Conservation (phyloP, 129 eudicot genomes). For the Chrysanthemum lavandulifolium region DNA sequence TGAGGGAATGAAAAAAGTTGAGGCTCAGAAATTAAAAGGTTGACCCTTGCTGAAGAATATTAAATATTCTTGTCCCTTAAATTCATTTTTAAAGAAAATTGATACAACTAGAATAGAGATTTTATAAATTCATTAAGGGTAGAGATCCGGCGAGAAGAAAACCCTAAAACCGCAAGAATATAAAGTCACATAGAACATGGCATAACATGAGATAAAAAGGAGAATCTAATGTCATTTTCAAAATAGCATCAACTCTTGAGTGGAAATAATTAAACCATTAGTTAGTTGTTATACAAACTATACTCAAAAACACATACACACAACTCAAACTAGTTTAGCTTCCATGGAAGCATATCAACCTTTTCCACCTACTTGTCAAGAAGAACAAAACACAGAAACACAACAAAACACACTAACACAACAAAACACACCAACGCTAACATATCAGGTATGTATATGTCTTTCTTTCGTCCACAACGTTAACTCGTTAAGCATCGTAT, state of each 20-base stretch:
- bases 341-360: conserved; percentile 21
- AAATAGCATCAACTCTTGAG: conserved; percentile 22
- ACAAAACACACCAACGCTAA: conserved; percentile 43
- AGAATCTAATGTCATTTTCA: conserved; percentile 41
- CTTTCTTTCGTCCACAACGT: no score
- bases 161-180: conserved; percentile 2
- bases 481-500: no score
- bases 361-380: conserved; percentile 20
- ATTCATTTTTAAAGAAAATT: no score
- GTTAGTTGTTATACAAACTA: not conserved
- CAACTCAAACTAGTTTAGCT: conserved; percentile 2
- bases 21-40: not conserved
- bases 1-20: conserved; percentile 2
- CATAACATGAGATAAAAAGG: conserved; percentile 4
- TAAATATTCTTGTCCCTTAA: no score
- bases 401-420: not conserved
- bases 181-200: conserved; percentile 9
- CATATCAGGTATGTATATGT: conserved; percentile 45
- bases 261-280: conserved; percentile 7
- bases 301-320: not conserved
- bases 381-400: conserved; percentile 39
- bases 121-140: no score
- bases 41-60: not conserved
- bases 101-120: no score
- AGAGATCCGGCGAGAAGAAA: not conserved